These are phyloP conservation scores for Russula earlei DNA, from an alignment of 768 basidiomycete genomes.

Conservation along the genomic window DNA sequence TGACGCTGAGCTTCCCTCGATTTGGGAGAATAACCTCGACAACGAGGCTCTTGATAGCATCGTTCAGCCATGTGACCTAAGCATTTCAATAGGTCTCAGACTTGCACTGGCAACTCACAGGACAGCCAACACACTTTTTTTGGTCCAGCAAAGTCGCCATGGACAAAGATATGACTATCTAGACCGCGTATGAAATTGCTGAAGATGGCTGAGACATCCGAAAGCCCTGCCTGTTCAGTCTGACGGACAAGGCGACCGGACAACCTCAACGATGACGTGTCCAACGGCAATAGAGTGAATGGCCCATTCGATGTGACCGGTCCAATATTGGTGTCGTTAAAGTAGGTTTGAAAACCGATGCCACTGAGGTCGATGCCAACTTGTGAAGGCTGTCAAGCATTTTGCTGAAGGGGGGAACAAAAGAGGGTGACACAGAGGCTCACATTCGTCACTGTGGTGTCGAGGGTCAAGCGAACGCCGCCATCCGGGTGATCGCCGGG, in stretches of 20 bases:
- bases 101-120: neutral
- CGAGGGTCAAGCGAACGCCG: conserved; percentile 57
- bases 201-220: conserved; percentile 53
- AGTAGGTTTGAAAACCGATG: conserved; percentile 52
- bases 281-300: conserved; percentile 46
- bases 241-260: conserved; percentile 61
- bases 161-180: conserved; percentile 49
- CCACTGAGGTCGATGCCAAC: conserved; percentile 57
- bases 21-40: conserved; percentile 55
- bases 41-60: conserved; percentile 54
- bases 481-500: conserved; percentile 63
- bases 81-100: conserved; percentile 5
- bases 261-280: conserved; percentile 44
- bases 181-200: conserved; percentile 63
- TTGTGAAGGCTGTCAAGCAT: conserved; percentile 49
- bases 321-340: conserved; percentile 46
- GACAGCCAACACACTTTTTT: conserved; percentile 35
- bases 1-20: conserved; percentile 49
- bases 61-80: conserved; percentile 64
- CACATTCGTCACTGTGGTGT: conserved; percentile 52
- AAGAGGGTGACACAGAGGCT: conserved; percentile 19
- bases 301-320: conserved; percentile 41
- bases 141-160: conserved; percentile 50
- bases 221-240: conserved; percentile 39
- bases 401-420: conserved; percentile 6